Evolutionary conservation across 495 filamentous ascomycete species (phyloP), one percentile per base, ranked within the genome.

Genomic region (Neurospora sp.): DNA sequence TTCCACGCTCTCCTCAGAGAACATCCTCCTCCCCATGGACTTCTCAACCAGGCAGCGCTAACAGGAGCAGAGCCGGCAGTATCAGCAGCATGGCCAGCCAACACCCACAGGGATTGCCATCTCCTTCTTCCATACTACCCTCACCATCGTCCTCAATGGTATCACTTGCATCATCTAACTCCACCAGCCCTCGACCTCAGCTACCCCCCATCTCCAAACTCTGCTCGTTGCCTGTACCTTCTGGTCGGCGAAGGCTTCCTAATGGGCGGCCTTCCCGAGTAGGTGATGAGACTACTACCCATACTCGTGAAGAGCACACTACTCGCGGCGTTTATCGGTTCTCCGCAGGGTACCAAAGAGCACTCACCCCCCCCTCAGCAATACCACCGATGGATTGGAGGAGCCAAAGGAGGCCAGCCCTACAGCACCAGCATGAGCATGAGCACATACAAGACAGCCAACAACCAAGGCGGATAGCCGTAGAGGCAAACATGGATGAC

Each of bases 1-100:
- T 86, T 69, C 84, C 84, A 27, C 79, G 84, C 44, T 83, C 71
- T 41, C 72, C 69, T 18, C 54, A 35, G 27, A 66, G 27, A 66
- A 66, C 54, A 5, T 3, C 54, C 14, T 66, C 54, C 1, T 66
- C 14, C 54, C 54, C 54, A 8, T 66, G 23, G 54, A 35, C 27
- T 9, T 66, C 54, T 37, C 54, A 66, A 14, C 54, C 27, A 16
- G 54, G 54, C 27, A 66, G 54, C 27, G 14, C 54, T 1, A 66
- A 16, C 27, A 66, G 54, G 27, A 66, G 54, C 4, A 66, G 54
- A 66, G 27, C 54, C 27, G 54, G 54, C 14, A 66, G 54, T 1
- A 31, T 35, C 27, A 66, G 23, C 54, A 66, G 27, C 14, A 35
- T 66, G 54, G 1, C 54, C 54, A 35, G 54, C 3, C 27, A 66